Conservation (phyloP, 805 yeast genomes). For the Pichia kluyveri region DNA sequence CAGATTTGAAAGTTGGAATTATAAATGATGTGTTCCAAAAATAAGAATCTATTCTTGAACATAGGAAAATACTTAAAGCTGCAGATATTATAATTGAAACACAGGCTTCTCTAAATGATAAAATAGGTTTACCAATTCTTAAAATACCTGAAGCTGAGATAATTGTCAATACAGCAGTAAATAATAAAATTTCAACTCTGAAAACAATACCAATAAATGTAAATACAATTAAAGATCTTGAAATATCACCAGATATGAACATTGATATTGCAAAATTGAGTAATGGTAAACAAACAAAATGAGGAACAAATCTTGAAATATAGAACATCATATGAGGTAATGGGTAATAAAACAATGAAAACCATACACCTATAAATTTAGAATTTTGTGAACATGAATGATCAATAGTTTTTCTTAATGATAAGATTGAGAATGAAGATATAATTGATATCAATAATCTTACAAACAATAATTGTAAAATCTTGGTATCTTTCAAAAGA, state of each 20-base stretch:
- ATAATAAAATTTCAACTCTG: conserved; percentile 59
- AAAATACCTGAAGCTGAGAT: conserved; percentile 33
- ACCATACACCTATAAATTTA: conserved; percentile 42
- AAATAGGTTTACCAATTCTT: conserved; percentile 30
- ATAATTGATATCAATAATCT: conserved; percentile 53
- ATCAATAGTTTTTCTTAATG: conserved; percentile 35
- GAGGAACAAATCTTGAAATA: conserved; percentile 82
- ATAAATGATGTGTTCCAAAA: conserved; percentile 54
- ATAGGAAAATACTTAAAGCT: conserved; percentile 38
- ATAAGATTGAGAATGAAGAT: conserved; percentile 34
- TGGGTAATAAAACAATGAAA: conserved; percentile 43
- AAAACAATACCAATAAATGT: conserved; percentile 60
- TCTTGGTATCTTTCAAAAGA: conserved; percentile 26
- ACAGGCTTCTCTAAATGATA: conserved; percentile 18
- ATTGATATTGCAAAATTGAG: conserved; percentile 47
- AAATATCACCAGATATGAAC: conserved; percentile 39
- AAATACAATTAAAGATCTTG: conserved; percentile 41
- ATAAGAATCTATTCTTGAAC: conserved; percentile 55
- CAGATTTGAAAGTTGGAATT: conserved; percentile 64
- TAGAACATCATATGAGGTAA: conserved; percentile 81
- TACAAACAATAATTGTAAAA: conserved; percentile 43
- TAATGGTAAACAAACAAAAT: conserved; percentile 72
- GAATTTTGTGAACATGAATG: conserved; percentile 17
- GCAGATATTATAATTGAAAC: conserved; percentile 31
- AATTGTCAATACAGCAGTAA: conserved; percentile 40